Evolutionary conservation across 345 rosid genomes (phyloP), one percentile per base, ranked within the genome.

Genomic region (Brassica cretica): DNA sequence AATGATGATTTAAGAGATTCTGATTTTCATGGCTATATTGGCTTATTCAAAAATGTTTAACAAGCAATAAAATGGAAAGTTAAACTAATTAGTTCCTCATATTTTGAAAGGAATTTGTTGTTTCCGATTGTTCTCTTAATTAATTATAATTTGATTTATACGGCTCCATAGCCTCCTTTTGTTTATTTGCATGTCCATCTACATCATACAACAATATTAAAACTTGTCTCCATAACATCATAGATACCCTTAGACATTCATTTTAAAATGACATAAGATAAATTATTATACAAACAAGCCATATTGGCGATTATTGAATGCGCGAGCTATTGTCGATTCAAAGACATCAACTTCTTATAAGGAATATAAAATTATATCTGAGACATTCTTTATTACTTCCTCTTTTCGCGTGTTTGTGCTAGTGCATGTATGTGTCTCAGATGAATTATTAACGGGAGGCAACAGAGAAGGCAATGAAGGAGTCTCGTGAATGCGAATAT

Each of bases 251-350:
- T 70, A 49, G 70, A 32, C 64, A 62, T 33, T 29, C 25, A 68
- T 18, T 12, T 25, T 25, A 21, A 58, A 59, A 39, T 58, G 58
- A 18, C 8, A 62, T 12, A 8, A 2, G 0, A 14, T 8, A 30
- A 9, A 30, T n/a, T 18, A 69, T 49, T 24, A 46, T 62, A 76
- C 55, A 68, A 76, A 27, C 55, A 46, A 56, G 19, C 35, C 53
- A 69, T 35, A 24, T 7, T 27, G 76, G n/a, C 37, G 10, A 64
- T 33, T 39, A 71, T n/a, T 64, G 46, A 71, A 77, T 64, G 33
- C 25, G 66, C 24, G 41, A 37, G 41, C 8, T 55, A 71, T 37
- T 70, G 65, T 1, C 56, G 18, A 69, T n/a, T 63, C 29, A 69
- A 63, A 37, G 41, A 37, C 10, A 37, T 33, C 8, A 16, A 21